Conservation (phyloP, 2,329 filamentous ascomycete species). For the Arthrobotrys megalospora region DNA sequence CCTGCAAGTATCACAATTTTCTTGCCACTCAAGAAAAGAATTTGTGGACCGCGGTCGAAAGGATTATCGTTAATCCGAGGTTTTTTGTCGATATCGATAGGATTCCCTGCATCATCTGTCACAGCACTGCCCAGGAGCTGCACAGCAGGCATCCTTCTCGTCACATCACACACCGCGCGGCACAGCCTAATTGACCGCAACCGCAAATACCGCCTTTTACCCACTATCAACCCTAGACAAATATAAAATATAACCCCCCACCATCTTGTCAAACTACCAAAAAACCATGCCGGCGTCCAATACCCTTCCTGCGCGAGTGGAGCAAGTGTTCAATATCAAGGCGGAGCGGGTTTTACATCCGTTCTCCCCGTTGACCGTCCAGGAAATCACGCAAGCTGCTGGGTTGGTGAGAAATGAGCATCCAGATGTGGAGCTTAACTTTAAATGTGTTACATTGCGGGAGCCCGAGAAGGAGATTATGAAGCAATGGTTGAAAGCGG, state of each 20-base stretch:
- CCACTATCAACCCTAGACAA: not conserved
- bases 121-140: conserved; percentile 25
- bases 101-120: conserved; percentile 13
- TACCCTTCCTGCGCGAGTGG: conserved; percentile 56
- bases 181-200: conserved; percentile 22
- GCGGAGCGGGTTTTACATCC: conserved; percentile 69
- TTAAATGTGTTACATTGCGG: conserved; percentile 75
- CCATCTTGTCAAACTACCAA: conserved; percentile 6
- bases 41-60: not conserved
- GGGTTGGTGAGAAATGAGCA: conserved; percentile 72
- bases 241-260: not conserved
- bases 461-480: conserved; percentile 73
- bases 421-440: conserved; percentile 74
- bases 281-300: conserved; percentile 47
- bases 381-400: conserved; percentile 73
- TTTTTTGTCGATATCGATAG: conserved; percentile 4
- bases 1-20: too few relatives aligned
- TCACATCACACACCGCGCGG: conserved; percentile 28
- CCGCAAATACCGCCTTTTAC: conserved; percentile 10
- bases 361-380: conserved; percentile 73
- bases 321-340: conserved; percentile 54
- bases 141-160: conserved; percentile 13
- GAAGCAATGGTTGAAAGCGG: conserved; percentile 71
- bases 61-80: conserved; percentile 54
- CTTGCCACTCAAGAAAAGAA: not conserved